A percentile compares a stretch with the other conserved stretches of the same genome.
phyloP scores from a whole-genome alignment of 192 early-diverging fungal genomes.

The Oehlia diaphana region DNA sequence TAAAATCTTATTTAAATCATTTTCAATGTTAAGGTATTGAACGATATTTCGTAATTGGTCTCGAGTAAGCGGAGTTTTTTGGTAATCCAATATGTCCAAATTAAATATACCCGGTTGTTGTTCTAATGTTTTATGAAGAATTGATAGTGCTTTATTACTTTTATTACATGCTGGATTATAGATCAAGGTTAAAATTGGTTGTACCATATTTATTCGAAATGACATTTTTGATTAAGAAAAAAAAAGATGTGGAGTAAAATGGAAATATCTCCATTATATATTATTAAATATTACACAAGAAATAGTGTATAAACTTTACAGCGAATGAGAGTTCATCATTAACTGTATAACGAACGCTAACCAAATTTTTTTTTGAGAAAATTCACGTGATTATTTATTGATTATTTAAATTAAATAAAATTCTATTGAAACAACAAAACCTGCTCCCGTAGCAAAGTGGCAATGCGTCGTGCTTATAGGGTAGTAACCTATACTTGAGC shows the following conservation, averaged over 20 bases:
- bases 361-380: too few relatives aligned
- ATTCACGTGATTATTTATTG: background rate
- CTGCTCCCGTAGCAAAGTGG: conserved; percentile 31
- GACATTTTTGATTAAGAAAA: background rate
- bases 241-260: too few relatives aligned
- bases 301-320: too few relatives aligned
- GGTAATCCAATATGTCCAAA: conserved; percentile 15
- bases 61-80: conserved; percentile 10
- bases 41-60: conserved; percentile 9
- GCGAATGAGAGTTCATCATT: too few relatives aligned
- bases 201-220: background rate
- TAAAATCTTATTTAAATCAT: conserved; percentile 5
- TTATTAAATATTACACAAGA: too few relatives aligned
- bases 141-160: background rate
- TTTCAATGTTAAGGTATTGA: conserved; percentile 4
- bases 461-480: conserved; percentile 32
- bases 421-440: background rate
- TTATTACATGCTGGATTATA: conserved; percentile 8
- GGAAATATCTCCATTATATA: too few relatives aligned
- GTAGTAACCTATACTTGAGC: conserved; percentile 27
- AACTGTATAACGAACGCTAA: too few relatives aligned
- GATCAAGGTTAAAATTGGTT: conserved; percentile 9
- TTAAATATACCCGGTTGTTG: conserved; percentile 4
- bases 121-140: conserved; percentile 1
- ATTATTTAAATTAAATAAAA: background rate